Evolutionary conservation across 108 stramenopile species (phyloP).

Genomic region (Cyclotella atomus): DNA sequence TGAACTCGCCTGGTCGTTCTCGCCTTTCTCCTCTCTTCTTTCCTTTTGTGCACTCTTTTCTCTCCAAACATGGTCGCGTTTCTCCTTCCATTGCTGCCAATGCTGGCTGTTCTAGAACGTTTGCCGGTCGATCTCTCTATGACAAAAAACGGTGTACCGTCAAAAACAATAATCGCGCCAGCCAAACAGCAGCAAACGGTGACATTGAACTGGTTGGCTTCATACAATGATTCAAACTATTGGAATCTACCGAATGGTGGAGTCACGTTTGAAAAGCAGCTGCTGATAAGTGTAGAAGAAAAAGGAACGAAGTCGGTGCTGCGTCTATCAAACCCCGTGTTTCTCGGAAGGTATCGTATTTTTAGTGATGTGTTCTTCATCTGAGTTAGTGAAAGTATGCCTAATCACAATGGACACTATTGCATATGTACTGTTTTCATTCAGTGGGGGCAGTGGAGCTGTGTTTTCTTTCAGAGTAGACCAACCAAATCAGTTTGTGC

Average conservation of each 20-base stretch:
- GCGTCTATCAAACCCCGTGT: conserved; percentile 24
- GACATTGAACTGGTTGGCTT: not conserved
- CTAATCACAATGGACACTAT: not conserved
- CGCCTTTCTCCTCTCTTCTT: too few species aligned
- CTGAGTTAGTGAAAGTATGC: not conserved
- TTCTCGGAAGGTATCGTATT: conserved; percentile 41
- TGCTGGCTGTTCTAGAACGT: too few species aligned
- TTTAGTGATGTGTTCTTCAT: not conserved
- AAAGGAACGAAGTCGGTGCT: not conserved
- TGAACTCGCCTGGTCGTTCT: too few species aligned
- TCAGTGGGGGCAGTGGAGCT: conserved; percentile 50
- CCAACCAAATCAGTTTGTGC: not conserved
- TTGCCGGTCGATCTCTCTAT: too few species aligned
- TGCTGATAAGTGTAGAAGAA: not conserved
- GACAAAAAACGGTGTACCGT: too few species aligned
- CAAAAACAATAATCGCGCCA: not conserved
- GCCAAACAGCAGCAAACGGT: not conserved
- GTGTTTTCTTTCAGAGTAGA: conserved; percentile 33
- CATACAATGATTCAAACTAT: not conserved
- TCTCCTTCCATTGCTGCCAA: too few species aligned
- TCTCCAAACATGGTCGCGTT: too few species aligned
- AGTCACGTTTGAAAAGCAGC: conserved; percentile 25
- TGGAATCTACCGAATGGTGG: conserved; percentile 45
- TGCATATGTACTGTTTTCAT: not conserved
- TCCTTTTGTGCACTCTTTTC: too few species aligned